Conservation (phyloP, 1,284 basidiomycete species). For the Austroboletus novae-zelandiae region DNA sequence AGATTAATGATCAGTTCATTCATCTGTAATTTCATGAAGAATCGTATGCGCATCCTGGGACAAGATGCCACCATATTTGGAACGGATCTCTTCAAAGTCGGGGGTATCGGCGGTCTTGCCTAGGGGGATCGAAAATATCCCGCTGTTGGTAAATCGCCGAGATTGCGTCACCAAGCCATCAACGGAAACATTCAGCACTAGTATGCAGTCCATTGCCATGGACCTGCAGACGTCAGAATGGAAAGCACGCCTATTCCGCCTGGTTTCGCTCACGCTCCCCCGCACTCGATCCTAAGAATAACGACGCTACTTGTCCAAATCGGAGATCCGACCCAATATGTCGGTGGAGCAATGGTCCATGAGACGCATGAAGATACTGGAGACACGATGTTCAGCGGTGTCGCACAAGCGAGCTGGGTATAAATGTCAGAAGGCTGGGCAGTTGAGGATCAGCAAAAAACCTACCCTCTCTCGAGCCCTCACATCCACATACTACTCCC, state of each 20-base stretch:
- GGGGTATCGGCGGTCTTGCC: constrained; percentile 19
- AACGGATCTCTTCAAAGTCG: constrained; percentile 13
- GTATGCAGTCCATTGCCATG: constrained; percentile 21
- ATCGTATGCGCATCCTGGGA: constrained; percentile 3
- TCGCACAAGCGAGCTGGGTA: constrained; percentile 26
- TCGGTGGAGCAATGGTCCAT: constrained; percentile 20
- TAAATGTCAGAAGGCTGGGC: constrained; percentile 17
- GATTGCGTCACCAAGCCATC: constrained; percentile 24
- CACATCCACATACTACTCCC: constrained; percentile 14
- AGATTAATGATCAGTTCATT: not conserved
- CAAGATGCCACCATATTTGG: constrained; percentile 5
- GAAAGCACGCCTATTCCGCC: constrained; percentile 32
- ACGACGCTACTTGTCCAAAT: constrained; percentile 21
- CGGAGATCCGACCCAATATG: constrained; percentile 20
- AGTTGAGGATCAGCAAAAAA: constrained; percentile 18
- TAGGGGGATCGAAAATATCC: constrained; percentile 10
- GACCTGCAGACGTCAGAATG: constrained; percentile 28
- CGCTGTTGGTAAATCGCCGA: constrained; percentile 20
- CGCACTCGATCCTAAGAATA: constrained; percentile 12
- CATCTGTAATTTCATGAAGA: not conserved
- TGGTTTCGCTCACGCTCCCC: constrained; percentile 24
- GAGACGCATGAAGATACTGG: constrained; percentile 12
- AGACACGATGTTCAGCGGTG: constrained; percentile 19
- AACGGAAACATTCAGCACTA: constrained; percentile 10
- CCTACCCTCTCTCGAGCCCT: constrained; percentile 9